Evolutionary conservation across 2,329 filamentous ascomycete genomes (phyloP), one percentile per base, ranked within the genome.

Genomic region (Aspergillus melleus): DNA sequence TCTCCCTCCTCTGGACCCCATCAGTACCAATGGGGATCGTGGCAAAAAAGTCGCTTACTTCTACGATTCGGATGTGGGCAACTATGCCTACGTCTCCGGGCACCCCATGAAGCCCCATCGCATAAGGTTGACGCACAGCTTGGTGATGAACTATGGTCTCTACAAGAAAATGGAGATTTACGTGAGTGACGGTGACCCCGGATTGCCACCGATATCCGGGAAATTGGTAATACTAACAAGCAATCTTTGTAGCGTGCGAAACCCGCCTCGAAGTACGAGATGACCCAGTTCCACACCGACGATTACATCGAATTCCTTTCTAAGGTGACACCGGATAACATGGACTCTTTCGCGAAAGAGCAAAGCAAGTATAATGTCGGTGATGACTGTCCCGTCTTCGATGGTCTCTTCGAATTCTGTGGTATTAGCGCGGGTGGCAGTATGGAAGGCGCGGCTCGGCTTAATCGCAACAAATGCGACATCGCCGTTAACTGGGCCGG

Each of bases 291-390:
- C 72, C 87, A 90, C 74, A 89, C 87, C 9, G 87, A 89, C 74
- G 87, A 90, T 81, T 90, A 90, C 73, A 87, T 90, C 71, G 87
- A 90, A 58, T 90, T 90, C 71, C 79, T 90, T 49, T 85, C 86
- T 63, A 96, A 96, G 70, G 95, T 99, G 57, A 98, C 95, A 0
- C 96, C 95, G 1, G 95, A 99, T 80, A 99, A 99, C 74, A 98
- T 98, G 91, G 96, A 99, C 68, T 86, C 86, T 65, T 98, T 92
- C 73, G 86, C 89, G 68, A 90, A 93, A 69, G 95, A 99, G 75
- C 93, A 98, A 75, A 89, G 91, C 86, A 86, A 82, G 66, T 90
- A 88, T 77, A 89, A 89, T 61, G 86, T 89, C 58, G 87, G 87
- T 56, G 87, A 84, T 57, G 82, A 84, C 64, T 84, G 81, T 67